These are phyloP conservation scores for Aureobasidium pullulans DNA, from an alignment of 2,329 filamentous ascomycete species.

Conservation along the genomic window DNA sequence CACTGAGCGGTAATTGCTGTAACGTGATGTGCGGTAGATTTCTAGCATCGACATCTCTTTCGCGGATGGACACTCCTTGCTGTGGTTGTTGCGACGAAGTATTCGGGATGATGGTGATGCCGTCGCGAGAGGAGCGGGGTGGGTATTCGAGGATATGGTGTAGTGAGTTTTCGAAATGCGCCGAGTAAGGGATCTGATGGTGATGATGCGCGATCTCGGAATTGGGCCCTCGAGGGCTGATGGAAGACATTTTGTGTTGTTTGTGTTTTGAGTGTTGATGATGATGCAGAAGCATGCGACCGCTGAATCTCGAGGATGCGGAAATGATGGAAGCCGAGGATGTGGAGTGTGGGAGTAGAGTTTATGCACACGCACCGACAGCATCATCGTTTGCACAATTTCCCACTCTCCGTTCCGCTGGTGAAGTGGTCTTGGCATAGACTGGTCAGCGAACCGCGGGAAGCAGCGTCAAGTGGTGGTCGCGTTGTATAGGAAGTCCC, in stretches of 20 bases:
- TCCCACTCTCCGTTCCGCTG: not conserved
- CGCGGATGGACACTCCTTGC: slow-evolving; percentile 22
- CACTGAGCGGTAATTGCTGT: slow-evolving; percentile 35
- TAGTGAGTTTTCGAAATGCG: slow-evolving; percentile 38
- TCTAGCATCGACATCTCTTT: slow-evolving; percentile 20
- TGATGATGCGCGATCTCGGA: slow-evolving; percentile 11
- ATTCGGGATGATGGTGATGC: slow-evolving; percentile 23
- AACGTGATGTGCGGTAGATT: slow-evolving; percentile 24
- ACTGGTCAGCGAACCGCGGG: not conserved
- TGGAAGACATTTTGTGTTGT: slow-evolving; percentile 1
- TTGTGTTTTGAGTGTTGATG: not conserved
- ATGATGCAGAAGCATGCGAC: not conserved
- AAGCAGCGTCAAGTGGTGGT: not conserved
- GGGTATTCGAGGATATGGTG: slow-evolving; percentile 34
- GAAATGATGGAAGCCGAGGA: not conserved
- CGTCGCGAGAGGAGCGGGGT: slow-evolving; percentile 16
- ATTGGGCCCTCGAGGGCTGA: not conserved
- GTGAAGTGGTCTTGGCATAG: not conserved
- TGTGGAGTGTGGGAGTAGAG: not conserved
- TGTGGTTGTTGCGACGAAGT: slow-evolving; percentile 22
- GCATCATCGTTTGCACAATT: too few relatives aligned
- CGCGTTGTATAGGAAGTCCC: not conserved
- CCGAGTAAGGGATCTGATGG: slow-evolving; percentile 36
- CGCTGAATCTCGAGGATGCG: not conserved
- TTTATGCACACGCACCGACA: too few relatives aligned